Conservation (phyloP, 352 stramenopile genomes). For the Globisporangium emineosum region DNA sequence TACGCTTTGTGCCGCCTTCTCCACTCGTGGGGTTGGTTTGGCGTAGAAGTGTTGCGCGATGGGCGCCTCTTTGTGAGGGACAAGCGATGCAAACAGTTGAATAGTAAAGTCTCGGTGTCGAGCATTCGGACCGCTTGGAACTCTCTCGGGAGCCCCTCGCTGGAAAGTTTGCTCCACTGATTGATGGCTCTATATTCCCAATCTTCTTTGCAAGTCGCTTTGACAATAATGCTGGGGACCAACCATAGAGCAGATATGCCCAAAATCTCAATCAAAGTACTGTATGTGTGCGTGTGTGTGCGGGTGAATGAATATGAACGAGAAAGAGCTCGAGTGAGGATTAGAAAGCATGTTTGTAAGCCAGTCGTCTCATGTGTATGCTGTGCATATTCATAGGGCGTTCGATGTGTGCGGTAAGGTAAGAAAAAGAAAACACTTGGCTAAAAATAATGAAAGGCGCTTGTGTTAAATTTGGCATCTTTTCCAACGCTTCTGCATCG, state of each 20-base stretch:
- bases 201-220: constrained; percentile 87
- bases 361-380: too few relatives aligned
- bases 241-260: constrained; percentile 88
- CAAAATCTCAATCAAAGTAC: constrained; percentile 3
- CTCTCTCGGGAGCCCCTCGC: constrained; percentile 23
- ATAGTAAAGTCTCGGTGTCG: constrained; percentile 87
- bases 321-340: too few relatives aligned
- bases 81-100: constrained; percentile 90
- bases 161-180: constrained; percentile 82
- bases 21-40: constrained; percentile 5
- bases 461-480: background rate
- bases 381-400: background rate
- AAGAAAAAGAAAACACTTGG: background rate
- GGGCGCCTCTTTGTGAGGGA: constrained; percentile 68
- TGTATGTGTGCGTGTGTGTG: constrained; percentile 2
- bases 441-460: background rate
- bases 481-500: background rate
- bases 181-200: constrained; percentile 92
- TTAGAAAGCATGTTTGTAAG: too few relatives aligned
- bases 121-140: constrained; percentile 71
- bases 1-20: constrained; percentile 14
- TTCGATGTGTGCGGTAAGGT: background rate
- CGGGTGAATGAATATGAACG: background rate
- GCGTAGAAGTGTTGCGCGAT: constrained; percentile 7
- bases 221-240: constrained; percentile 87